Evolutionary conservation across 75 land plant species (phyloP).

Genomic region (Cupressus sempervirens): DNA sequence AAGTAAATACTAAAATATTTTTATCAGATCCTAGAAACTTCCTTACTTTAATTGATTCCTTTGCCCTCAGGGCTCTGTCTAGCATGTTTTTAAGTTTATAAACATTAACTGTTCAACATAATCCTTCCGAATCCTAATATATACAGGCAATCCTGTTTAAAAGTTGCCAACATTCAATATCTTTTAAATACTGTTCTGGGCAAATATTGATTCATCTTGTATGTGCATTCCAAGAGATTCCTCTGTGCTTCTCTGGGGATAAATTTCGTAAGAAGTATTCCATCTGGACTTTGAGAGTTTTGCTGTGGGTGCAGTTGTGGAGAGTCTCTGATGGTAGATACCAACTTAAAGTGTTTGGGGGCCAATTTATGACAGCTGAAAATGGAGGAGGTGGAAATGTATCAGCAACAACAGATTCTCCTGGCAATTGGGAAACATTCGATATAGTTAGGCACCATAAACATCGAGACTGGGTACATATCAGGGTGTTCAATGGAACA

Average conservation of each 20-base stretch:
- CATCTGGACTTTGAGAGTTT: background rate
- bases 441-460: slow-evolving; percentile 46
- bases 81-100: background rate
- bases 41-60: background rate
- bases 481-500: slow-evolving; percentile 53
- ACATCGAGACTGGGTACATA: slow-evolving; percentile 43
- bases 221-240: background rate
- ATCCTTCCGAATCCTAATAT: background rate
- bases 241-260: background rate
- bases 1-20: too few species aligned
- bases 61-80: background rate
- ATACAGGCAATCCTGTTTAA: background rate
- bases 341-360: slow-evolving; percentile 54
- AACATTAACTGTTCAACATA: background rate
- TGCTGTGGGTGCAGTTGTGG: slow-evolving; percentile 47
- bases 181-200: background rate
- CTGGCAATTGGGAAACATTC: slow-evolving; percentile 60
- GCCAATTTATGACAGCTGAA: slow-evolving; percentile 56
- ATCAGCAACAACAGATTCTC: slow-evolving; percentile 45
- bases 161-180: background rate
- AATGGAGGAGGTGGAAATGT: slow-evolving; percentile 38
- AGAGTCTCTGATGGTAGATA: slow-evolving; percentile 53
- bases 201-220: too few species aligned
- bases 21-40: background rate
- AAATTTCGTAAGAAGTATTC: background rate